phyloP scores from a whole-genome alignment of 768 basidiomycete species.

The Peribolospora baueri region DNA sequence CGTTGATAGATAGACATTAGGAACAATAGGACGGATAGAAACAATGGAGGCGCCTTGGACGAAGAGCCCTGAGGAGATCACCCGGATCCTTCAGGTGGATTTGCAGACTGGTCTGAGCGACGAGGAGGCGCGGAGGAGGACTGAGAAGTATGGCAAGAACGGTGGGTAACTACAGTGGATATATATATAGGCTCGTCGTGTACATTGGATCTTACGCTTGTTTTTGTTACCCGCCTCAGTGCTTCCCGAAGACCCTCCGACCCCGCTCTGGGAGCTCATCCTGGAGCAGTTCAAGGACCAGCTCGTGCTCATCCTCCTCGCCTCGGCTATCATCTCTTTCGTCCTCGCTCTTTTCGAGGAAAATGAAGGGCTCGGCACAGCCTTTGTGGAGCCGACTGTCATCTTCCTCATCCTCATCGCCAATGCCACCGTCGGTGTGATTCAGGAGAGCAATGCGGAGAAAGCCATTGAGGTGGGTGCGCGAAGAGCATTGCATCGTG shows the following conservation, averaged over 20 bases:
- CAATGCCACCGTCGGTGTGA: slow-evolving; percentile 90
- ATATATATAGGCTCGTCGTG: slow-evolving; percentile 3
- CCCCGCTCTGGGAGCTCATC: slow-evolving; percentile 78
- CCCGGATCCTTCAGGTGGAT: too few relatives aligned
- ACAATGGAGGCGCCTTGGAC: too few relatives aligned
- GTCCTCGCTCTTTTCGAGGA: slow-evolving; percentile 71
- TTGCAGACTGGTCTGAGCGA: too few relatives aligned
- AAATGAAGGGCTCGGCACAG: slow-evolving; percentile 40
- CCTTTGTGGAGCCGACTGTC: slow-evolving; percentile 84
- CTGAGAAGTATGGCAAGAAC: slow-evolving; percentile 1
- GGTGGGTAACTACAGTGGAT: slow-evolving; percentile 8
- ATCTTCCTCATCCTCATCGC: slow-evolving; percentile 88
- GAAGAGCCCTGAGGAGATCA: too few relatives aligned
- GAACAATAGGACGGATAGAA: too few relatives aligned
- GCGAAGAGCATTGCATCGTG: neutral
- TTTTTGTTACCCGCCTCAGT: slow-evolving; percentile 26
- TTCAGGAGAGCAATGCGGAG: slow-evolving; percentile 91
- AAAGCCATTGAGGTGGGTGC: slow-evolving; percentile 77
- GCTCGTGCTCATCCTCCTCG: slow-evolving; percentile 85
- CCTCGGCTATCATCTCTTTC: slow-evolving; percentile 79
- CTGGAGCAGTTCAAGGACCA: slow-evolving; percentile 99
- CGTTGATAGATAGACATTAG: too few relatives aligned
- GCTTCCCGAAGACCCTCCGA: slow-evolving; percentile 72
- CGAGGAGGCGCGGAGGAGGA: too few relatives aligned
- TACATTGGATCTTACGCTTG: neutral